Evolutionary conservation across 2,329 filamentous ascomycete genomes (phyloP).

Genomic region (Cryphonectria japonica): DNA sequence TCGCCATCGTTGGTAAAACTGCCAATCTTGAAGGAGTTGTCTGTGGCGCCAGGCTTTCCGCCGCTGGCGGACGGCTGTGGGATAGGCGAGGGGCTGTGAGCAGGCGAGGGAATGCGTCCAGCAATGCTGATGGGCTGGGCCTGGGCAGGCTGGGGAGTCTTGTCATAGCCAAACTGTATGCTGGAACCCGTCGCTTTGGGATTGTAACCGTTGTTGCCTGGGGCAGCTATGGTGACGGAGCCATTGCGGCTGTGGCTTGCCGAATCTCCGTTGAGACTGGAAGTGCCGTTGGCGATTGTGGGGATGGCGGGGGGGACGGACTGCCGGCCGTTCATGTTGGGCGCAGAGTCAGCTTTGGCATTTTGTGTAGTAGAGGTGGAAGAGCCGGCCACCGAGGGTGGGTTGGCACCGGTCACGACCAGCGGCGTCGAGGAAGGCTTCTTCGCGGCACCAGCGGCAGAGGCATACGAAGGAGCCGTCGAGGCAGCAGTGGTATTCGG

Average conservation of each 20-base stretch:
- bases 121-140: conserved; percentile 64
- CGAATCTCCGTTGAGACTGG: conserved; percentile 69
- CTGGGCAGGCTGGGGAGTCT: conserved; percentile 62
- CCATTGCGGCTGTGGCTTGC: conserved; percentile 81
- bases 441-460: conserved; percentile 66
- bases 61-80: conserved; percentile 84
- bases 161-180: conserved; percentile 85
- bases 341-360: conserved; percentile 68
- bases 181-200: conserved; percentile 53
- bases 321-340: conserved; percentile 81
- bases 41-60: conserved; percentile 69
- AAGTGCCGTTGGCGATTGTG: conserved; percentile 64
- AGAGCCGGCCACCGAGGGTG: conserved; percentile 59
- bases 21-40: conserved; percentile 71
- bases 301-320: conserved; percentile 69
- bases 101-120: conserved; percentile 79
- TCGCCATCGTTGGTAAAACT: conserved; percentile 80
- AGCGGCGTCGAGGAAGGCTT: conserved; percentile 64
- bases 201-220: conserved; percentile 73
- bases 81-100: conserved; percentile 89
- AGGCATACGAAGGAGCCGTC: conserved; percentile 65
- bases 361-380: conserved; percentile 58
- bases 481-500: conserved; percentile 59
- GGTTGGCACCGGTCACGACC: conserved; percentile 62
- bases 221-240: conserved; percentile 89